phyloP scores from a whole-genome alignment of 441 rosid species.

The Populus hybrid region DNA sequence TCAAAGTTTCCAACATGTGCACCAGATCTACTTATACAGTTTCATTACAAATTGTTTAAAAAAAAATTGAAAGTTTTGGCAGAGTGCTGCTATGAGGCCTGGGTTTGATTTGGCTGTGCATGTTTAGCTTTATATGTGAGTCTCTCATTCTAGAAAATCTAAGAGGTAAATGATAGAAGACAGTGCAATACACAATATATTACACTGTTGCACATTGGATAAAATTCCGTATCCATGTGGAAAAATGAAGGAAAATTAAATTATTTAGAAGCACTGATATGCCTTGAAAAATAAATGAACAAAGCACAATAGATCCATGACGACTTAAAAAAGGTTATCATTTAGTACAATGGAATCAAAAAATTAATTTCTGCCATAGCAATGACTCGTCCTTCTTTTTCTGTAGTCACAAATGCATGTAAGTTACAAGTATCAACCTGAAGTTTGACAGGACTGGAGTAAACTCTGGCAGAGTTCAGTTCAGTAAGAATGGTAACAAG shows the following conservation, averaged over 20 bases:
- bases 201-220: neutral
- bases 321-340: neutral
- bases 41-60: neutral
- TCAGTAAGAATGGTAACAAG: conserved; percentile 74
- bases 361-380: neutral
- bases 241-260: neutral
- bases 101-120: neutral
- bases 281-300: neutral
- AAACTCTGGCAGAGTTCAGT: conserved; percentile 60
- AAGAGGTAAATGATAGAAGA: neutral
- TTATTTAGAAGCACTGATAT: neutral
- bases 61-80: neutral
- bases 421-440: conserved; percentile 49
- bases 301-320: neutral
- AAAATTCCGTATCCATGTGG: neutral
- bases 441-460: conserved; percentile 71
- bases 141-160: neutral
- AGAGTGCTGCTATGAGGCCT: neutral
- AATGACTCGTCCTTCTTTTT: neutral
- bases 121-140: neutral
- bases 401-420: conserved; percentile 2
- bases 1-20: neutral
- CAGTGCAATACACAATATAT: neutral
- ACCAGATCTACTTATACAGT: neutral
- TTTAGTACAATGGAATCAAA: neutral